A percentile compares a stretch with the other conserved stretches of the same genome.
These are phyloP conservation scores for Carex scoparia DNA, from an alignment of 176 grass and related monocot species.

Conservation along the genomic window DNA sequence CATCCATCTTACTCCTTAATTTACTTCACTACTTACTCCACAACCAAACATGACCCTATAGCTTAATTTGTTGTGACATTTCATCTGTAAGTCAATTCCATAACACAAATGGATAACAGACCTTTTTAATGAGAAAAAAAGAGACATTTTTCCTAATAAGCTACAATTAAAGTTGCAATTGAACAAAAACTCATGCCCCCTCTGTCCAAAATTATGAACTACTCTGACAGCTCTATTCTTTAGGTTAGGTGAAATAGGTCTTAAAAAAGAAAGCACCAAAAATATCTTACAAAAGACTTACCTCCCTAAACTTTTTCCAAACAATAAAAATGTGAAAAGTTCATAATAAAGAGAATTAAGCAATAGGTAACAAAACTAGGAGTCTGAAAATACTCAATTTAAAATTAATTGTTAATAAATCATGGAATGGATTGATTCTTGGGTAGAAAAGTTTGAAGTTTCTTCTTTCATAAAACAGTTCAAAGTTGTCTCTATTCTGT, in stretches of 20 bases:
- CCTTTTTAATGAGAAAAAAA: neutral
- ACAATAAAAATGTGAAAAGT: no score
- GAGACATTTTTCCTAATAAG: neutral
- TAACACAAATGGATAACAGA: neutral
- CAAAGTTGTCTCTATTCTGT: conserved; percentile 3
- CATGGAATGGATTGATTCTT: neutral
- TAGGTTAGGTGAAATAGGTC: neutral
- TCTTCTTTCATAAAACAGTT: conserved; percentile 8
- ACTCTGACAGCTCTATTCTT: neutral
- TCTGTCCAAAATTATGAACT: neutral
- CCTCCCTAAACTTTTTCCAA: no score
- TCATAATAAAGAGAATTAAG: no score
- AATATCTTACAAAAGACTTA: no score
- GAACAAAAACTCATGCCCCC: neutral
- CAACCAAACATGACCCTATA: neutral
- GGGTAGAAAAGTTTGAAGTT: neutral
- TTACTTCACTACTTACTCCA: no score
- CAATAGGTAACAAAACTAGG: no score
- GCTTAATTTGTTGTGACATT: neutral
- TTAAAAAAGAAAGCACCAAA: neutral
- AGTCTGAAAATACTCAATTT: no score
- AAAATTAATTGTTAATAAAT: no score
- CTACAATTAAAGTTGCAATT: neutral
- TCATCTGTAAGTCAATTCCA: neutral
- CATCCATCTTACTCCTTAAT: no score